phyloP scores from a whole-genome alignment of 257 asterid genomes.

The Przewalskia tangutica region DNA sequence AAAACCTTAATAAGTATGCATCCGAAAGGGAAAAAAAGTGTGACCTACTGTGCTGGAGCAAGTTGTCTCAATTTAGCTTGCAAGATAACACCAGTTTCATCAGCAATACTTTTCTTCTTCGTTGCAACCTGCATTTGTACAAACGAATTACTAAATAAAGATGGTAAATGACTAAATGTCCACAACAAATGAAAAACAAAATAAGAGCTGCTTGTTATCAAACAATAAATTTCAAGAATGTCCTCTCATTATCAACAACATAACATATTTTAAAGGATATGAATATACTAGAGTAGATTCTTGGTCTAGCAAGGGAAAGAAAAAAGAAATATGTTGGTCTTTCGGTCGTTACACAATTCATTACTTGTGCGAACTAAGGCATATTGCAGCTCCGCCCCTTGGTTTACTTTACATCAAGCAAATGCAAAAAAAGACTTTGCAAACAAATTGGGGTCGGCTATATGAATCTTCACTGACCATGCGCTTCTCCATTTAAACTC shows the following conservation, averaged over 20 bases:
- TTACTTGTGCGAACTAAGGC: neutral
- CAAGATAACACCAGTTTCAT: conserved; percentile 65
- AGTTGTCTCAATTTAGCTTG: conserved; percentile 65
- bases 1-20: neutral
- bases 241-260: neutral
- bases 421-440: neutral
- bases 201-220: neutral
- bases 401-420: neutral
- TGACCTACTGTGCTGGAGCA: conserved; percentile 33
- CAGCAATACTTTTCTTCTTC: conserved; percentile 71
- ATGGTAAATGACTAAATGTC: neutral
- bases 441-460: neutral
- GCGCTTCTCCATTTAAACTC: no score
- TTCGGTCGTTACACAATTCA: neutral
- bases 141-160: neutral
- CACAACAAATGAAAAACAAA: neutral
- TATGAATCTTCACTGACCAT: no score
- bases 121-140: conserved; percentile 56
- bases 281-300: neutral
- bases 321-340: neutral
- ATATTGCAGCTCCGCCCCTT: neutral
- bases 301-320: neutral
- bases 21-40: neutral
- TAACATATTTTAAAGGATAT: neutral
- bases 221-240: neutral